phyloP scores from a whole-genome alignment of 768 basidiomycete genomes.

The Suillus weaverae region DNA sequence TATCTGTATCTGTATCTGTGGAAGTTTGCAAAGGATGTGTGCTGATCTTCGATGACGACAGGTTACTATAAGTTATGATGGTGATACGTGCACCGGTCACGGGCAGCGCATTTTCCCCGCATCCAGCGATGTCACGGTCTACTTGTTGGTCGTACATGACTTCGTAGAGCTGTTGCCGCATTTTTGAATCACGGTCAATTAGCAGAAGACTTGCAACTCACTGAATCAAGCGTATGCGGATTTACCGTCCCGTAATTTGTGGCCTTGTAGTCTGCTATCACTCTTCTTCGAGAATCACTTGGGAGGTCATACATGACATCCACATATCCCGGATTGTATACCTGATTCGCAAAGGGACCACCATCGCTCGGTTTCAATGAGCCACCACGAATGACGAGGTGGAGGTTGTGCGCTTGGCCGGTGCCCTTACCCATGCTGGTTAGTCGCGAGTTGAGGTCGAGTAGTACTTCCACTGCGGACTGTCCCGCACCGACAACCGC shows the following conservation, averaged over 20 bases:
- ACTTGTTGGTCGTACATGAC: slow-evolving; percentile 51
- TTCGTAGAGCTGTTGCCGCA: slow-evolving; percentile 42
- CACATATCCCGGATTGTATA: slow-evolving; percentile 50
- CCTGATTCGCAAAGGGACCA: slow-evolving; percentile 53
- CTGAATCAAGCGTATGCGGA: slow-evolving; percentile 44
- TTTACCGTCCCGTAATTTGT: slow-evolving; percentile 59
- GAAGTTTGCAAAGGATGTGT: slow-evolving; percentile 7
- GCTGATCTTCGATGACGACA: slow-evolving; percentile 32
- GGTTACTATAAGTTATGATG: slow-evolving; percentile 39
- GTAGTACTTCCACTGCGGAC: slow-evolving; percentile 47
- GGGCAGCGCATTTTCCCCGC: slow-evolving; percentile 22
- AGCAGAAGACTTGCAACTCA: slow-evolving; percentile 20
- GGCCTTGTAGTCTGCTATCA: slow-evolving; percentile 44
- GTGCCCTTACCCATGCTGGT: slow-evolving; percentile 27
- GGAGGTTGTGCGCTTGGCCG: slow-evolving; percentile 38
- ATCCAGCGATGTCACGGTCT: slow-evolving; percentile 41
- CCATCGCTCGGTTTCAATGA: slow-evolving; percentile 53
- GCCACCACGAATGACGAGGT: slow-evolving; percentile 53
- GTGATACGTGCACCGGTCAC: slow-evolving; percentile 31
- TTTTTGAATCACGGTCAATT: slow-evolving; percentile 1
- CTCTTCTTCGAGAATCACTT: slow-evolving; percentile 35
- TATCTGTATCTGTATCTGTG: neutral
- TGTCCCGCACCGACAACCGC: slow-evolving; percentile 52
- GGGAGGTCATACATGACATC: slow-evolving; percentile 40
- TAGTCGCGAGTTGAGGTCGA: slow-evolving; percentile 44